These are phyloP conservation scores for Apiospora aurea DNA, from an alignment of 2,329 filamentous ascomycete genomes.

Conservation along the genomic window DNA sequence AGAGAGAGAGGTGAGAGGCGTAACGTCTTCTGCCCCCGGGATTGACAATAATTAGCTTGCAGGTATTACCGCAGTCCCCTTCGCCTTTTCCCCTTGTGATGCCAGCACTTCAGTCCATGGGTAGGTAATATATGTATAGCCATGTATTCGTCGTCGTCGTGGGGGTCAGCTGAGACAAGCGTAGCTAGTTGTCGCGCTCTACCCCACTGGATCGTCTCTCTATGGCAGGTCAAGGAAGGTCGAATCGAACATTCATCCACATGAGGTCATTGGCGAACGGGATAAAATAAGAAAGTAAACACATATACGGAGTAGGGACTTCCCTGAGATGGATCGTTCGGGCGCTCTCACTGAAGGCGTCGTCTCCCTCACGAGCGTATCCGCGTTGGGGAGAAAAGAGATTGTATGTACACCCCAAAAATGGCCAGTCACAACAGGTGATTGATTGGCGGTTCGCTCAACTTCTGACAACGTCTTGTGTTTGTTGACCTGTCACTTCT, in stretches of 20 bases:
- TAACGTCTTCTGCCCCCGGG: conserved; percentile 5
- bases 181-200: not conserved
- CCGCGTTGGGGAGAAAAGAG: not conserved
- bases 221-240: not conserved
- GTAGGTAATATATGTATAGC: not conserved
- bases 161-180: conserved; percentile 14
- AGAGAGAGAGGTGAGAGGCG: not conserved
- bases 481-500: conserved; percentile 27
- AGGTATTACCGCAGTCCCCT: not conserved
- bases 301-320: not conserved
- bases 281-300: not conserved
- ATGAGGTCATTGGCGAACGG: not conserved
- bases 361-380: not conserved
- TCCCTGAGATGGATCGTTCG: not conserved
- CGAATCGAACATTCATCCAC: not conserved
- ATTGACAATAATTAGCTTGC: not conserved
- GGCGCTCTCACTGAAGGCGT: not conserved
- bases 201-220: not conserved
- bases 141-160: not conserved
- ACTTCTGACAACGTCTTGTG: conserved; percentile 26
- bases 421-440: conserved; percentile 1
- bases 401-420: not conserved
- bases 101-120: not conserved
- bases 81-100: not conserved
- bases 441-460: conserved; percentile 19